Evolutionary conservation across 192 early-diverging fungal genomes (phyloP).

Genomic region (Jimgerdemannia flammicorona): DNA sequence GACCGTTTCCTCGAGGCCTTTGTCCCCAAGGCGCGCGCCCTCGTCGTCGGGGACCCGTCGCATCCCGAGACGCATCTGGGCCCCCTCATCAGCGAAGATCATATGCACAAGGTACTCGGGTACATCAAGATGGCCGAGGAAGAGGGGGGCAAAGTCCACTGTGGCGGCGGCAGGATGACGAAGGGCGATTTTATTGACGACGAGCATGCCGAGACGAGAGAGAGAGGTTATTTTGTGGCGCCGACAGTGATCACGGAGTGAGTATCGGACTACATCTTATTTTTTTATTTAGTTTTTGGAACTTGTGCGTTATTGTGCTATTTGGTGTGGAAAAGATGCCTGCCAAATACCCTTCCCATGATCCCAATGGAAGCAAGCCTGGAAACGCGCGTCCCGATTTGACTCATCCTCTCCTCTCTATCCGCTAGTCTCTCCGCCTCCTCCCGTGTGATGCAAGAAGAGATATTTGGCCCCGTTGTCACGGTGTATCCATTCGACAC

Average conservation of each 20-base stretch:
- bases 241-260: conserved; percentile 71
- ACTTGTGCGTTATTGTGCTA: neutral
- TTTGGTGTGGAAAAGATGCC: no score
- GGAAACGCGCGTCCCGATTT: neutral
- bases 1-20: conserved; percentile 52
- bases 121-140: conserved; percentile 62
- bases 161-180: conserved; percentile 25
- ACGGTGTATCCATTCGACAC: conserved; percentile 67
- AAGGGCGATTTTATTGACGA: conserved; percentile 31
- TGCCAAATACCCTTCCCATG: no score
- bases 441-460: conserved; percentile 57
- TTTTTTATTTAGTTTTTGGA: neutral
- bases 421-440: conserved; percentile 22
- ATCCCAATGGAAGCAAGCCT: conserved; percentile 12
- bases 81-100: conserved; percentile 58
- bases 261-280: neutral
- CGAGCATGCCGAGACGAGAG: conserved; percentile 23
- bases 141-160: conserved; percentile 58
- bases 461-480: conserved; percentile 86
- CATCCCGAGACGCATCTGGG: conserved; percentile 52
- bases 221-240: conserved; percentile 65
- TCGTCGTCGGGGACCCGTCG: conserved; percentile 62
- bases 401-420: no score
- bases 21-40: conserved; percentile 31
- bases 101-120: conserved; percentile 64